Conservation (phyloP, 2,329 filamentous ascomycete genomes). For the Ceratocystiopsis sp. region DNA sequence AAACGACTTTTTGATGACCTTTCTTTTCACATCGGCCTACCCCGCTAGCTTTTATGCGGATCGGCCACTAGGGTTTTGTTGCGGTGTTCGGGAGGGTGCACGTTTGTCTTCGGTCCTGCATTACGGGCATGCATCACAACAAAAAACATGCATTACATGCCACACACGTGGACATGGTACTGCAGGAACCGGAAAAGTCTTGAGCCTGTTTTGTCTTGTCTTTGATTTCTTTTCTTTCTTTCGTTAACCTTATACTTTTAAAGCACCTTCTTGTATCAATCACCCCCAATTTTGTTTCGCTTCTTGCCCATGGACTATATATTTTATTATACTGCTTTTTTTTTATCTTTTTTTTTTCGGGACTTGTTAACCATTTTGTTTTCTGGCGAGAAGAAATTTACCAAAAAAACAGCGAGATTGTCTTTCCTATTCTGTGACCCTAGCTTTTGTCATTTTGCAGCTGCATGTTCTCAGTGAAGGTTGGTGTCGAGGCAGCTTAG, state of each 20-base stretch:
- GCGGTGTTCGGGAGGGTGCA: slow-evolving; percentile 4
- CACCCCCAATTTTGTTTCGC: neutral
- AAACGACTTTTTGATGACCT: slow-evolving; percentile 12
- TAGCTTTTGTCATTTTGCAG: too few species aligned
- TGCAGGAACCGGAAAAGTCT: slow-evolving; percentile 4
- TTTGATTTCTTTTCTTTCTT: slow-evolving; percentile 3
- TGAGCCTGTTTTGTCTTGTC: neutral
- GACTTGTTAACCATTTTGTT: neutral
- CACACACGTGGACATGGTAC: slow-evolving; percentile 3
- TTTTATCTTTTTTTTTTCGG: neutral
- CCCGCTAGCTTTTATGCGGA: slow-evolving; percentile 13
- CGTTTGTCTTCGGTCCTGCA: slow-evolving; percentile 1
- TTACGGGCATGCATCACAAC: neutral
- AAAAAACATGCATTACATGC: slow-evolving; percentile 3
- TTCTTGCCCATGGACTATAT: neutral
- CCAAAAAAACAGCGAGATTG: too few species aligned
- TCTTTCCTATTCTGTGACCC: too few species aligned
- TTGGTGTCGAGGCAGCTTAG: too few species aligned
- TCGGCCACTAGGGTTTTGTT: slow-evolving; percentile 10
- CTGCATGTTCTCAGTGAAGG: too few species aligned
- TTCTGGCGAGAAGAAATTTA: too few species aligned
- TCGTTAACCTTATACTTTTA: neutral
- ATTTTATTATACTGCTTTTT: neutral
- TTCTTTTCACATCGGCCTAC: slow-evolving; percentile 11
- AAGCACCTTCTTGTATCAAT: neutral